phyloP scores from a whole-genome alignment of 495 filamentous ascomycete genomes.

The Penicillium salamii region DNA sequence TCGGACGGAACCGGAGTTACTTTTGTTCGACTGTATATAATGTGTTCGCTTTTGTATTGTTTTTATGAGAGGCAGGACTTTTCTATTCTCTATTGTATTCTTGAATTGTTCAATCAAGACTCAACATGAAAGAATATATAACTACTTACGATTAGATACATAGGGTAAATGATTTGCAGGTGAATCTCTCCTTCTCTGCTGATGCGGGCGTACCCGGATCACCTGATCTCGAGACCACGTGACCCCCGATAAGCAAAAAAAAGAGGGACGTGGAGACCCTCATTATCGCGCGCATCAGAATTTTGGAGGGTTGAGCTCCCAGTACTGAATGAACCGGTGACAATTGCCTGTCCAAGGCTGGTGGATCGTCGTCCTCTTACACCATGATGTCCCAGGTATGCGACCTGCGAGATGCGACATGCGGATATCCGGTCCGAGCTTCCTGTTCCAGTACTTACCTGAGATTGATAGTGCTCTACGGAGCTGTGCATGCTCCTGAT shows the following conservation, averaged over 20 bases:
- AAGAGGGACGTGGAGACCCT: conserved; percentile 10
- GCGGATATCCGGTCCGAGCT: too few species aligned
- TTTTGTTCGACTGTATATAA: conserved; percentile 21
- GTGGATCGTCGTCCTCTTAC: conserved; percentile 56
- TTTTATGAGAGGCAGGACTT: too few species aligned
- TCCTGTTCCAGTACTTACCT: conserved; percentile 4
- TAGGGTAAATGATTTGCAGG: too few species aligned
- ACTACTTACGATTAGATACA: too few species aligned
- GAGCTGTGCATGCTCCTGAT: conserved; percentile 91
- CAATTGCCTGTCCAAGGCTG: conserved; percentile 52
- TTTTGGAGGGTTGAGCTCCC: conserved; percentile 2
- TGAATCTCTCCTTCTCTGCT: too few species aligned
- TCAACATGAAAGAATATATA: too few species aligned
- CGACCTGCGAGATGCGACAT: conserved; percentile 6
- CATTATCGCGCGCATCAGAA: background rate
- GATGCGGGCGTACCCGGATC: conserved; percentile 15
- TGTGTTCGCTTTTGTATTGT: too few species aligned
- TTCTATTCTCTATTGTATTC: background rate
- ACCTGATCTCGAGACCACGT: conserved; percentile 31
- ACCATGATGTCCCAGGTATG: conserved; percentile 56
- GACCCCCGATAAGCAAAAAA: conserved; percentile 38
- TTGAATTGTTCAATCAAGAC: background rate
- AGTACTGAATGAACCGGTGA: conserved; percentile 56
- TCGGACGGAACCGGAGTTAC: conserved; percentile 47
- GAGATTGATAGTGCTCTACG: conserved; percentile 52